These are phyloP conservation scores for Podospora comata DNA, from an alignment of 495 filamentous ascomycete species.

Conservation along the genomic window DNA sequence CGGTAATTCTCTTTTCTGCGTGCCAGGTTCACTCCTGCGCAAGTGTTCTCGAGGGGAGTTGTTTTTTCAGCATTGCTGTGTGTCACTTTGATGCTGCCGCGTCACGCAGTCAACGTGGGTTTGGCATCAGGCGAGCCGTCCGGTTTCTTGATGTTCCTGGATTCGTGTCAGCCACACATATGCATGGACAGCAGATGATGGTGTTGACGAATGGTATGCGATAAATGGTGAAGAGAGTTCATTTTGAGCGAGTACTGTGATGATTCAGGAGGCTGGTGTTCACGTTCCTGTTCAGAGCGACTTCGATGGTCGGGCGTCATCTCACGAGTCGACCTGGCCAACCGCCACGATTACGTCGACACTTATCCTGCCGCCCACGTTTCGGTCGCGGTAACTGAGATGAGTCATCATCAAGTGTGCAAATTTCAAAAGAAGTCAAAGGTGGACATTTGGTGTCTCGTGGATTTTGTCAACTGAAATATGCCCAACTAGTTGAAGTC, in stretches of 20 bases:
- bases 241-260: neutral
- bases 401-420: neutral
- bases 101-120: neutral
- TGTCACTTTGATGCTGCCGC: neutral
- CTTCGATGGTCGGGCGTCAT: neutral
- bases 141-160: neutral
- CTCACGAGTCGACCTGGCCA: neutral
- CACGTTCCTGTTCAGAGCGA: neutral
- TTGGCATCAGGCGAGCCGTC: neutral
- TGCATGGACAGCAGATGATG: conserved; percentile 3
- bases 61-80: neutral
- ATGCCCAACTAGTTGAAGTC: too few species aligned
- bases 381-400: neutral
- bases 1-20: neutral
- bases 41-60: neutral
- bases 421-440: too few species aligned
- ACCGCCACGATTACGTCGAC: neutral
- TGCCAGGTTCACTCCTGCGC: neutral
- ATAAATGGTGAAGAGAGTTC: neutral
- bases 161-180: neutral
- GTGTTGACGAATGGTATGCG: neutral
- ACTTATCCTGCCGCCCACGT: neutral
- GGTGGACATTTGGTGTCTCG: too few species aligned
- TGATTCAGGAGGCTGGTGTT: neutral
- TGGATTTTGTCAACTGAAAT: too few species aligned